These are phyloP conservation scores for Mycena metata DNA, from an alignment of 768 basidiomycete genomes.

Conservation along the genomic window DNA sequence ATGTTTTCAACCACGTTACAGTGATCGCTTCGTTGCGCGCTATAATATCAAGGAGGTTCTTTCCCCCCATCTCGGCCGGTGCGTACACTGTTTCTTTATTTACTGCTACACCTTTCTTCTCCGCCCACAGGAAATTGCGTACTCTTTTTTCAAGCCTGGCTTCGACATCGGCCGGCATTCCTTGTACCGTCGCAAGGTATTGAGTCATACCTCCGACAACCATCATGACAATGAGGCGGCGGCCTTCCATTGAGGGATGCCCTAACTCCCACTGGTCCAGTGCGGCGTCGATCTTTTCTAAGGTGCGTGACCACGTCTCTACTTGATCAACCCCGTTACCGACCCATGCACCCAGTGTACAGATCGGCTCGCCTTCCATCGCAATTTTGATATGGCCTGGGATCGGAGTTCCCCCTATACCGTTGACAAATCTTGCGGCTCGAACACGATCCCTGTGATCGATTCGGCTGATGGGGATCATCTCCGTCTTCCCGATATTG, in stretches of 20 bases:
- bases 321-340: conserved; percentile 28
- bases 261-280: not conserved
- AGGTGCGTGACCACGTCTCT: conserved; percentile 13
- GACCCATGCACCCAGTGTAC: conserved; percentile 25
- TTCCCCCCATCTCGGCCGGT: not conserved
- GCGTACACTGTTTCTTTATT: conserved; percentile 15
- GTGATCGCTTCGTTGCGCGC: too few species aligned
- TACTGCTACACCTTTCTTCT: conserved; percentile 3
- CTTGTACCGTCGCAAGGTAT: conserved; percentile 18
- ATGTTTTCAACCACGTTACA: too few species aligned
- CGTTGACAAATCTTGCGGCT: conserved; percentile 1
- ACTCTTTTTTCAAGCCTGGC: not conserved
- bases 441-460: conserved; percentile 7
- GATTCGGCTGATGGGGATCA: conserved; percentile 40
- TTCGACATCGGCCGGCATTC: conserved; percentile 38
- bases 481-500: conserved; percentile 40
- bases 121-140: too few species aligned
- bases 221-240: too few species aligned
- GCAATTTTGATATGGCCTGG: conserved; percentile 24
- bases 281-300: conserved; percentile 19
- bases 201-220: too few species aligned
- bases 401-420: not conserved
- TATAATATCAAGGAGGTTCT: not conserved
- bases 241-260: too few species aligned
- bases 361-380: conserved; percentile 27